Base-by-base conservation (phyloP, 176 grass and related monocot species). In the Chrysopogon serrulatus region DNA sequence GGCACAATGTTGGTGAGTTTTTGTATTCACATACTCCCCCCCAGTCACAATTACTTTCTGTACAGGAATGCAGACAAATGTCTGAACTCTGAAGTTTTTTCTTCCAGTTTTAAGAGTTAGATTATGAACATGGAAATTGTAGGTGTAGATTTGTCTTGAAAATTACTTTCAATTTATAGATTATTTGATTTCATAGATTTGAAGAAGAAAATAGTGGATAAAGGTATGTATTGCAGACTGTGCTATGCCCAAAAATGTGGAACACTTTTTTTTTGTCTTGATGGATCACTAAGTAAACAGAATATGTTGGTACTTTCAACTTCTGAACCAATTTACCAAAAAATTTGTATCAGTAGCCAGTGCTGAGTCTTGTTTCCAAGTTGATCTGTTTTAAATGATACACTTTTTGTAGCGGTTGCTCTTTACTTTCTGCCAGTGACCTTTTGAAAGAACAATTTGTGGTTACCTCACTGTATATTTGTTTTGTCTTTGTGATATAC, bases 1-100 rank as follows among this genome's bases (percentile, higher is more conserved):
- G 93, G 96, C 68, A 95, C 53, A 34, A 94, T 98, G 93, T 61
- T 98, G 93, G 96, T 98, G 49, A 90, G 82, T 95, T 79, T 36
- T 12, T 82, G 8, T 34, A 40, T 73, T 8, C 39, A 13, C 23
- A 3, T 67, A 53, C 12, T 42, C 13, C 39, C 39, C 13, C 39
- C 39, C 39, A 17, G n/a, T 27, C 68, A 44, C 40, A 71, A 14
- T 41, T 71, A 24, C 42, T 73, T 73, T 73, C 27, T 73, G 26
- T 15, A 32, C 8, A 19, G 27, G 70, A 11, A 47, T 48, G 8
- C 14, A 8, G 27, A 31, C 27, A 48, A 48, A 73, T 0, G 6
- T 19, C 42, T 48, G 69, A 72, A 47, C 3, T 19, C 42, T 48
- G 69, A 72, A 47, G 10, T 16, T 72, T 45, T 17, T 14, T 4